phyloP scores from a whole-genome alignment of 306 rosid genomes.

The Oemleria cerasiformis region DNA sequence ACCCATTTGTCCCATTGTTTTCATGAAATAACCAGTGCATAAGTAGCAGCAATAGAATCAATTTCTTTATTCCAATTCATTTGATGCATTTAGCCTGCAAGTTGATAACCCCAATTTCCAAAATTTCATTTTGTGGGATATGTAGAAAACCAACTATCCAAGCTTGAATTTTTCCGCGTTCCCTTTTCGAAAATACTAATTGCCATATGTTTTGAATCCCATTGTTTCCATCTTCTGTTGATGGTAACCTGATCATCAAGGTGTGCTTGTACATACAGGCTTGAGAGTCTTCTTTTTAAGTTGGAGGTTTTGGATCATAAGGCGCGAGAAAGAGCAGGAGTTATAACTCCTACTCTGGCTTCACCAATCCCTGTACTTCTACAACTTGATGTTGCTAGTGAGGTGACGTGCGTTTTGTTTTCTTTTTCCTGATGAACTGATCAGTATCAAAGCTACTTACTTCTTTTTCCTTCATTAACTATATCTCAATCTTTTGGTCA shows the following conservation, averaged over 20 bases:
- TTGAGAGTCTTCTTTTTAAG: slow-evolving; percentile 82
- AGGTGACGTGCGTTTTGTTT: slow-evolving; percentile 45
- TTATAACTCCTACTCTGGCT: slow-evolving; percentile 84
- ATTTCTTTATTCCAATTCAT: not conserved
- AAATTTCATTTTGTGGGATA: not conserved
- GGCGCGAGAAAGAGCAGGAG: slow-evolving; percentile 96
- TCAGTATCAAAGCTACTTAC: not conserved
- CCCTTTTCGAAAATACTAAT: not conserved
- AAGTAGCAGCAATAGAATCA: not conserved
- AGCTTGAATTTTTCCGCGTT: not conserved
- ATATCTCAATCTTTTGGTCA: not conserved
- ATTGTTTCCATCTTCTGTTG: not conserved
- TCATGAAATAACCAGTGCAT: not conserved
- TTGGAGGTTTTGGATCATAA: slow-evolving; percentile 96
- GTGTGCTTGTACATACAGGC: slow-evolving; percentile 40
- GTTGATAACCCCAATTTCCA: not conserved
- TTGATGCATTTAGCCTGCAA: not conserved
- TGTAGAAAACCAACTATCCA: not conserved
- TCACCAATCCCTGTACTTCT: slow-evolving; percentile 76
- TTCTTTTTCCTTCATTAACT: not conserved
- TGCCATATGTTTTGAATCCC: not conserved
- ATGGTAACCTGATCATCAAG: not conserved
- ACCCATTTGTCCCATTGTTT: not conserved
- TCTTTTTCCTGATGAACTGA: not conserved
- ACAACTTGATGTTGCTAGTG: slow-evolving; percentile 72